Conservation (phyloP, 208 protist genomes). For the Angomonas deanei region DNA sequence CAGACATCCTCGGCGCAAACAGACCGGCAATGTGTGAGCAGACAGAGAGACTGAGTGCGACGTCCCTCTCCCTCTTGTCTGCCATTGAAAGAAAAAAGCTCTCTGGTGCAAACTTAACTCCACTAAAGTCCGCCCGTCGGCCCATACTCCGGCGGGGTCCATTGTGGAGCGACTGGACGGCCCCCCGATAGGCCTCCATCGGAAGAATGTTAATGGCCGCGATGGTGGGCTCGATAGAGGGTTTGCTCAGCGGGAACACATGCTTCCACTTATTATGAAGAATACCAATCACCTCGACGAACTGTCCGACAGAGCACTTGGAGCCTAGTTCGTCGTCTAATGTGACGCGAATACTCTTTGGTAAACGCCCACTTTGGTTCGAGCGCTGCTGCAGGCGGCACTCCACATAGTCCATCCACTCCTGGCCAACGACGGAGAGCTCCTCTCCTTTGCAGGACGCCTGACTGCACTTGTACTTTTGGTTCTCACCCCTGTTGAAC, state of each 20-base stretch:
- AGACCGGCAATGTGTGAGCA: constrained; percentile 77
- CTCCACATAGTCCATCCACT: constrained; percentile 89
- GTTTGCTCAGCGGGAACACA: constrained; percentile 48
- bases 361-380: constrained; percentile 60
- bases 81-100: constrained; percentile 66
- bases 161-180: constrained; percentile 19
- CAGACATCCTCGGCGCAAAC: constrained; percentile 71
- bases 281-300: constrained; percentile 82
- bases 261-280: constrained; percentile 66
- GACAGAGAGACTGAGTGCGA: constrained; percentile 47
- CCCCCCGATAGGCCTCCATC: constrained; percentile 73
- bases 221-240: constrained; percentile 71
- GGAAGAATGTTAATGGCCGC: constrained; percentile 72
- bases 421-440: constrained; percentile 61
- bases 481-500: constrained; percentile 52
- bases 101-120: constrained; percentile 68
- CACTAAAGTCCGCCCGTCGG: constrained; percentile 7
- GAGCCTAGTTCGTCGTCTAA: constrained; percentile 80
- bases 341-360: constrained; percentile 70
- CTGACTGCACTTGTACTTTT: constrained; percentile 37
- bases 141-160: constrained; percentile 17
- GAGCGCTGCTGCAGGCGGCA: constrained; percentile 85
- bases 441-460: constrained; percentile 58
- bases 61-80: constrained; percentile 36
- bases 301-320: constrained; percentile 78